Conservation (phyloP, 345 rosid genomes). For the Eucalyptus coolabah region DNA sequence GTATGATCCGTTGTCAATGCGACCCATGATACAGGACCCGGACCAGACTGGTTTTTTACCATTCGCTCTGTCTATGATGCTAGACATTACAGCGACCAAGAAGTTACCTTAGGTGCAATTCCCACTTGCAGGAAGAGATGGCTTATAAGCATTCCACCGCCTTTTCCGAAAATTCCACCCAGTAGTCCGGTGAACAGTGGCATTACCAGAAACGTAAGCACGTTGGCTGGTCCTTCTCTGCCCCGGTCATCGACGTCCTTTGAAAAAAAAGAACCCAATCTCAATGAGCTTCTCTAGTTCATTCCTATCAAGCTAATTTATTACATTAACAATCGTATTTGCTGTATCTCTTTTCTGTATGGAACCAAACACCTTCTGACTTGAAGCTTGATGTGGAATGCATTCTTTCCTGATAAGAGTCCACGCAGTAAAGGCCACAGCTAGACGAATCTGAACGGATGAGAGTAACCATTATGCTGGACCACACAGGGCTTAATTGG, state of each 20-base stretch:
- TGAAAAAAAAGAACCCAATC: not conserved
- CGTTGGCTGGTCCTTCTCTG: constrained; percentile 11
- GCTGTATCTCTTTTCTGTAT: not conserved
- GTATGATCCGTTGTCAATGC: not conserved
- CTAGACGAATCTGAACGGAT: constrained; percentile 64
- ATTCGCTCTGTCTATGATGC: not conserved
- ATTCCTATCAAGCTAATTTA: not conserved
- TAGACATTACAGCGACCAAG: not conserved
- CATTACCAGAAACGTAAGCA: constrained; percentile 49
- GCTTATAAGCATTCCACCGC: constrained; percentile 88
- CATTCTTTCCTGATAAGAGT: constrained; percentile 30
- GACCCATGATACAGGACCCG: not conserved
- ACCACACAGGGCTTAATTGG: constrained; percentile 50
- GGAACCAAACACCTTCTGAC: constrained; percentile 7
- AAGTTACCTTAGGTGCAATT: constrained; percentile 54
- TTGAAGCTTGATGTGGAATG: constrained; percentile 5
- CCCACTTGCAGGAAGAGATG: constrained; percentile 85
- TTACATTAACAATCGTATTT: not conserved
- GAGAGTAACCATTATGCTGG: constrained; percentile 56
- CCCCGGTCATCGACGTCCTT: constrained; percentile 25
- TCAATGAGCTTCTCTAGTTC: not conserved
- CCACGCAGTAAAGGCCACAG: constrained; percentile 60
- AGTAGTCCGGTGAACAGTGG: constrained; percentile 67
- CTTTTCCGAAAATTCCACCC: constrained; percentile 87
- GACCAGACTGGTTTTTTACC: not conserved